Base-by-base conservation (phyloP, 1,284 basidiomycete genomes). In the Apiotrichum mycotoxinovorans region DNA sequence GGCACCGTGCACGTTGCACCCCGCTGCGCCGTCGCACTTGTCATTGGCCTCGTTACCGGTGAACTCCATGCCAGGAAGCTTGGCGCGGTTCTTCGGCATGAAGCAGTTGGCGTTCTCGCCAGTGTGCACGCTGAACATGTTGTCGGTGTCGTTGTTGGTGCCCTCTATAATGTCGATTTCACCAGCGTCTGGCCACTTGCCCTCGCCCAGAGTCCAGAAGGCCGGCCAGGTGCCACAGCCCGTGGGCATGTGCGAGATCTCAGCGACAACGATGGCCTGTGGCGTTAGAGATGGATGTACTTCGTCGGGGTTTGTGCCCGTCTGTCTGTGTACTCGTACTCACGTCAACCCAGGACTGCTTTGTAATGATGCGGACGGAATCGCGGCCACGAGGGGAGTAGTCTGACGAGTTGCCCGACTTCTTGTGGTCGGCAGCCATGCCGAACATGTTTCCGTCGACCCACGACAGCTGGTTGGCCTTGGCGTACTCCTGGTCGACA, bases 161-260 rank as follows among this genome's bases (percentile, higher is more conserved):
- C 56, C 60, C 76, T 93, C 91, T 26, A 91, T 79, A 58, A 91
- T 90, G 74, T 93, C 91, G 44, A 93, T 91, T 77, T 93, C 89
- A 41, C 89, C 89, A 0, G 79, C 79, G 3, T 67, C 66, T 5
- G 89, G 89, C 89, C 89, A 92, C 57, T 83, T 80, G 33, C 67
- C 63, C 47, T 78, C 61, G 44, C 82, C 84, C 34, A 82, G 64
- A 27, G 84, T 83, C 85, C 85, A 87, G 66, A 82, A 86, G 12
- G 85, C 85, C 9, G 85, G 85, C 85, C 85, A 86, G 65, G 73
- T 72, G 1, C 69, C 72, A 53, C 76, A 78, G 17, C 76, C 75
- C 1, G 67, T 66, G 0, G 76, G 75, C 65, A 78, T 70, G 57
- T 78, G 73, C 30, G 67, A 66, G 23, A 78, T 34, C 56, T 78